Evolutionary conservation across 768 basidiomycete genomes (phyloP).

Genomic region (Termitomyces sp.): DNA sequence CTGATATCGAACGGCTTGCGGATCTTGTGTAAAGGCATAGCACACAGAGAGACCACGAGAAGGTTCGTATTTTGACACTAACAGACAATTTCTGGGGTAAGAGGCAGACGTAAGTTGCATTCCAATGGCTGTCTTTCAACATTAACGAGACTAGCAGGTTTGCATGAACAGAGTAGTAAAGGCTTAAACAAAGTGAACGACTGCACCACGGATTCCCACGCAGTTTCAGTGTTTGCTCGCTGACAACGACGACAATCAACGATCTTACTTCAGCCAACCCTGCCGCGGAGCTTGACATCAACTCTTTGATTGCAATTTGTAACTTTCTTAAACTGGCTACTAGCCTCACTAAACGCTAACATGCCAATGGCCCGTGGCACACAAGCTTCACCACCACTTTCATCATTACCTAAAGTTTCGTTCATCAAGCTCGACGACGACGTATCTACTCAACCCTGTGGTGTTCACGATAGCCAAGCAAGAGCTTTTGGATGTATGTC

Average conservation of each 20-base stretch:
- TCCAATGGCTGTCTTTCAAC: background rate
- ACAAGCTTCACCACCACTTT: conserved; percentile 13
- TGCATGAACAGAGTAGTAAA: too few relatives aligned
- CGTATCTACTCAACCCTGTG: conserved; percentile 50
- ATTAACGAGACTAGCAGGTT: too few relatives aligned
- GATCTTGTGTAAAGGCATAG: background rate
- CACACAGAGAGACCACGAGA: background rate
- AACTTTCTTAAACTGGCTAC: background rate
- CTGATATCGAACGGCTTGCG: too few relatives aligned
- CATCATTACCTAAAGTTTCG: conserved; percentile 56
- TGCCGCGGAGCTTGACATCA: background rate
- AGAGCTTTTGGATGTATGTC: conserved; percentile 71
- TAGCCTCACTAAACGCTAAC: background rate
- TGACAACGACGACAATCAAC: conserved; percentile 1
- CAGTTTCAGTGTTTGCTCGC: background rate
- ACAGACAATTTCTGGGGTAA: background rate
- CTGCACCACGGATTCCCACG: background rate
- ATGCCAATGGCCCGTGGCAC: conserved; percentile 14
- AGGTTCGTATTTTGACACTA: background rate
- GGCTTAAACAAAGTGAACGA: too few relatives aligned
- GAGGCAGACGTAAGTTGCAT: too few relatives aligned
- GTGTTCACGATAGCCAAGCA: conserved; percentile 58
- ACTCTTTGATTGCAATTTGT: background rate
- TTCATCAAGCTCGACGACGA: conserved; percentile 65
- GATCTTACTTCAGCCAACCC: background rate